A percentile compares a stretch with the other conserved stretches of the same genome.
phyloP scores from a whole-genome alignment of 2,329 filamentous ascomycete genomes.

The Botrytis squamosa region DNA sequence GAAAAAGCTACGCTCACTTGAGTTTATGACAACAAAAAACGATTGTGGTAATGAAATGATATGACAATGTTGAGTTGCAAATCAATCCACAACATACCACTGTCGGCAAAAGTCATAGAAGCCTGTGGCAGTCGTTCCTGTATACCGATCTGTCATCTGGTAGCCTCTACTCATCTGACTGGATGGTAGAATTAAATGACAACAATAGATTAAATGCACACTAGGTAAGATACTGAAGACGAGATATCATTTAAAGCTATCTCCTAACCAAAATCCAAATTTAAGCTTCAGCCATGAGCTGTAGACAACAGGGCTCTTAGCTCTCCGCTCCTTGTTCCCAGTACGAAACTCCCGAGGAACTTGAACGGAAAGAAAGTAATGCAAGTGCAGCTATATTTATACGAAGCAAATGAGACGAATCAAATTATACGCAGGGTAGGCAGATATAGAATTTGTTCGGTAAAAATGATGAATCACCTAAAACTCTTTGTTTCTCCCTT shows the following conservation, averaged over 20 bases:
- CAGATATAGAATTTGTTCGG: not conserved
- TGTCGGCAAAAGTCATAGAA: too few relatives aligned
- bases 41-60: not conserved
- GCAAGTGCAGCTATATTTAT: not conserved
- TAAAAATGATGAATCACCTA: not conserved
- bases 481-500: not conserved
- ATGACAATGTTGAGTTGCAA: not conserved
- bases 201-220: not conserved
- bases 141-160: not conserved
- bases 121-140: too few relatives aligned
- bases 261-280: too few relatives aligned
- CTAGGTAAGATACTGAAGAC: too few relatives aligned
- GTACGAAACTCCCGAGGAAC: not conserved
- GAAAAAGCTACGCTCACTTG: not conserved
- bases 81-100: too few relatives aligned
- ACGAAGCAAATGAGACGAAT: not conserved
- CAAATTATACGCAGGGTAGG: not conserved
- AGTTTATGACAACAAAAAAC: not conserved
- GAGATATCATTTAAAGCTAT: too few relatives aligned
- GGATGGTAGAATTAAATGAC: not conserved
- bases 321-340: not conserved
- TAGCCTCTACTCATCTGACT: not conserved
- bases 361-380: not conserved
- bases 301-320: not conserved
- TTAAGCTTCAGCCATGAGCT: too few relatives aligned